Conservation (phyloP, 1,139 yeast genomes). For the Williopsis jadinii region DNA sequence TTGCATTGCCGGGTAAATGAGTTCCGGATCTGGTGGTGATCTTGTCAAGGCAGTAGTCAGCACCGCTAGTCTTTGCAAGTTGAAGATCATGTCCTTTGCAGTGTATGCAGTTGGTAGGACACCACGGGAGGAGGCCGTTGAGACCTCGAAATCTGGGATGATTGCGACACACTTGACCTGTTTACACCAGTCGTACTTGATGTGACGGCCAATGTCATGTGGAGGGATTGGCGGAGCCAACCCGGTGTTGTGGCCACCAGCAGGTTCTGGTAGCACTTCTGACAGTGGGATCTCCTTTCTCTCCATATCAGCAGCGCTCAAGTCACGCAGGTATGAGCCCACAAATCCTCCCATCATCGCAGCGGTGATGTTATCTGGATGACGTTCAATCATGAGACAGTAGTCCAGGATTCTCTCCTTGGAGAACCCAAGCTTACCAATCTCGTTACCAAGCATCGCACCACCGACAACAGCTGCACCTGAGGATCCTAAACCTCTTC, state of each 20-base stretch:
- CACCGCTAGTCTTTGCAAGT: constrained; percentile 71
- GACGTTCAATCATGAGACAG: constrained; percentile 94
- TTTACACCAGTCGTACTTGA: constrained; percentile 76
- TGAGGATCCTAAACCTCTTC: constrained; percentile 96
- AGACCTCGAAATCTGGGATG: constrained; percentile 89
- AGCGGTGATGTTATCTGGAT: constrained; percentile 96
- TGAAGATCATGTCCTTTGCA: constrained; percentile 82
- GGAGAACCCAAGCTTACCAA: constrained; percentile 65
- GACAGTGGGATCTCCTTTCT: constrained; percentile 79
- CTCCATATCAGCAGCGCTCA: constrained; percentile 60
- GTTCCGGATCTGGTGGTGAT: constrained; percentile 71
- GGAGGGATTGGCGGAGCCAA: constrained; percentile 78
- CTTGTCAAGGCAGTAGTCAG: constrained; percentile 78
- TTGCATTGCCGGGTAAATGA: constrained; percentile 93
- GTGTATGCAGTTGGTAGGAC: constrained; percentile 79
- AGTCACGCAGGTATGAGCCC: constrained; percentile 84
- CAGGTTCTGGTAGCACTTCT: constrained; percentile 75
- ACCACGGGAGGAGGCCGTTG: constrained; percentile 85
- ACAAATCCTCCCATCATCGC: constrained; percentile 99
- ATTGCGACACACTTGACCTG: constrained; percentile 83
- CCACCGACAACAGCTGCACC: constrained; percentile 99
- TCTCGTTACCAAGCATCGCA: constrained; percentile 80
- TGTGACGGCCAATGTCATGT: constrained; percentile 78
- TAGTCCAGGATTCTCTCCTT: constrained; percentile 86
- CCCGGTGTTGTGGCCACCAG: constrained; percentile 60